phyloP scores from a whole-genome alignment of 2,329 filamentous ascomycete genomes.

The Alternaria gaisen region DNA sequence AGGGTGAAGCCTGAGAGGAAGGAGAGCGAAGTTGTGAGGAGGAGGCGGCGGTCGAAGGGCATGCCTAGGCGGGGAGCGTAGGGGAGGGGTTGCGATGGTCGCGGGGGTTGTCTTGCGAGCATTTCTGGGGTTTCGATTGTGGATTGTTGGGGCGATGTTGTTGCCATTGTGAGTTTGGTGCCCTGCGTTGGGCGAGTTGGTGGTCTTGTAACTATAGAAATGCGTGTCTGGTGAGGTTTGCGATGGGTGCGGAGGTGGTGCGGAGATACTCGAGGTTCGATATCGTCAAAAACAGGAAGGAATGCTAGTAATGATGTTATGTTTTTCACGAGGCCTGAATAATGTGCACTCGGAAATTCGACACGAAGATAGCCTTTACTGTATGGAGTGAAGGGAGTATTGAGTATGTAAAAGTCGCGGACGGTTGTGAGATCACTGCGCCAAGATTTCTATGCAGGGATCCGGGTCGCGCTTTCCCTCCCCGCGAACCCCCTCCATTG shows the following conservation, averaged over 20 bases:
- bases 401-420: background rate
- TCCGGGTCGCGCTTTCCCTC: constrained; percentile 14
- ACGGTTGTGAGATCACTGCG: constrained; percentile 17
- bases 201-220: too few relatives aligned
- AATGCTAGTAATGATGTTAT: background rate
- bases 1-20: constrained; percentile 75
- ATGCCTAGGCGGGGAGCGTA: constrained; percentile 63
- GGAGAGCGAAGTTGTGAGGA: constrained; percentile 69
- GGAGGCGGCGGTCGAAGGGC: constrained; percentile 70
- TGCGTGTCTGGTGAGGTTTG: constrained; percentile 8
- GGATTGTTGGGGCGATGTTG: background rate
- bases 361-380: background rate
- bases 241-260: constrained; percentile 25
- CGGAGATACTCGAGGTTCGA: constrained; percentile 13
- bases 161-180: constrained; percentile 10
- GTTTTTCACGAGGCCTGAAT: background rate
- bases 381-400: background rate
- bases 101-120: background rate
- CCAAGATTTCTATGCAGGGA: constrained; percentile 30
- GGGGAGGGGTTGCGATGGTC: constrained; percentile 4
- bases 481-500: constrained; percentile 18
- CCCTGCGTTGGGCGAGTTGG: background rate
- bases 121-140: background rate
- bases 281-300: background rate
- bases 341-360: background rate